phyloP scores from a whole-genome alignment of 257 asterid genomes.

The Solanum microdontum region DNA sequence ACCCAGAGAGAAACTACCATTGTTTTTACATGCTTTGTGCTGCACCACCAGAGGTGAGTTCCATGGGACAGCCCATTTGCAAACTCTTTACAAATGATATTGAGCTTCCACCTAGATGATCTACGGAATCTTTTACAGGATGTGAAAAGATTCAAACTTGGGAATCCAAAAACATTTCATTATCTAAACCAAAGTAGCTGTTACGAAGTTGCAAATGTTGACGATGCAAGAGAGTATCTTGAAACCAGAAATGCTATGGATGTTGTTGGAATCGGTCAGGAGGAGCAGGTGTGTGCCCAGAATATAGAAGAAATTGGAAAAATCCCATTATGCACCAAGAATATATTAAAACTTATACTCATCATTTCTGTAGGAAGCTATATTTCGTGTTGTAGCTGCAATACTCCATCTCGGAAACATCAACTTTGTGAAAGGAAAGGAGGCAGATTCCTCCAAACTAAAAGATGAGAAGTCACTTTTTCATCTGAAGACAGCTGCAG shows the following conservation, averaged over 20 bases:
- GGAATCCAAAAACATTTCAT: conserved; percentile 74
- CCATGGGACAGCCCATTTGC: neutral
- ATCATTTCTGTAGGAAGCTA: conserved; percentile 54
- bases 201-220: conserved; percentile 75
- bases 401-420: conserved; percentile 91
- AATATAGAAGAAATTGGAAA: neutral
- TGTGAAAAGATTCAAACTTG: conserved; percentile 55
- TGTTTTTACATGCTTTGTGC: conserved; percentile 95
- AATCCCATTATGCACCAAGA: neutral
- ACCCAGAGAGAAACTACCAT: conserved; percentile 94
- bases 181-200: conserved; percentile 81
- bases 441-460: conserved; percentile 67
- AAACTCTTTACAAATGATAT: neutral
- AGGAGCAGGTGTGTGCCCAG: conserved; percentile 60
- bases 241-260: conserved; percentile 97
- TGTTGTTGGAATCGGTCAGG: conserved; percentile 84
- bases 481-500: conserved; percentile 87
- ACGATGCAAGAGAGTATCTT: conserved; percentile 83
- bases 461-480: conserved; percentile 53
- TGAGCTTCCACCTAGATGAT: conserved; percentile 6
- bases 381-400: conserved; percentile 90
- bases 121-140: conserved; percentile 41
- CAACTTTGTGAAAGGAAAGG: conserved; percentile 70
- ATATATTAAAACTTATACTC: neutral
- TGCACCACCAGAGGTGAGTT: conserved; percentile 87